These are phyloP conservation scores for Panus rudis DNA, from an alignment of 768 basidiomycete species.

Conservation along the genomic window DNA sequence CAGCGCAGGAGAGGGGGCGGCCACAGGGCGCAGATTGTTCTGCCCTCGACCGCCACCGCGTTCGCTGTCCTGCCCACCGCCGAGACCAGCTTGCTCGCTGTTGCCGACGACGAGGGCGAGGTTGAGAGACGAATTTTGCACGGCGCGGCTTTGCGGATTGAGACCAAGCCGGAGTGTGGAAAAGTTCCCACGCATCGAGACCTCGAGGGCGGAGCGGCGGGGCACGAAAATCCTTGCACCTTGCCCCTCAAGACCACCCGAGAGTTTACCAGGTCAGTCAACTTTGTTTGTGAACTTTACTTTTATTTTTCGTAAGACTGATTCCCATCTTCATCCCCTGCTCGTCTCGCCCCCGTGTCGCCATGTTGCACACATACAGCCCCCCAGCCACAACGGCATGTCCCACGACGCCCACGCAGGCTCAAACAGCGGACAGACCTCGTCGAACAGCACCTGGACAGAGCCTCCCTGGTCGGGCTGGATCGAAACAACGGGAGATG, in stretches of 20 bases:
- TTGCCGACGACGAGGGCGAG: background rate
- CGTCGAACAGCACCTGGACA: constrained; percentile 66
- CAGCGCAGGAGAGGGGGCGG: too few species aligned
- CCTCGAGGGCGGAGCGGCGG: constrained; percentile 4
- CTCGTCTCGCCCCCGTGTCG: constrained; percentile 11
- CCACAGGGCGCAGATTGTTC: too few species aligned
- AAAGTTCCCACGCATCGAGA: constrained; percentile 8
- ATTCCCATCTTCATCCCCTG: constrained; percentile 26
- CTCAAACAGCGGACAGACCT: too few species aligned
- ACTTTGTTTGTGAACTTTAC: constrained; percentile 65
- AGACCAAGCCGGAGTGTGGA: constrained; percentile 3
- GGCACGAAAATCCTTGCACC: constrained; percentile 11
- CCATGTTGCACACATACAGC: constrained; percentile 13
- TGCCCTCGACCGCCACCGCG: too few species aligned
- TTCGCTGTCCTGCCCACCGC: too few species aligned
- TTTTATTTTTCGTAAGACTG: constrained; percentile 35
- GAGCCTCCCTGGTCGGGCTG: constrained; percentile 92
- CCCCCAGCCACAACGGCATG: constrained; percentile 10
- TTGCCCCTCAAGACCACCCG: constrained; percentile 25
- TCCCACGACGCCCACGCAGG: constrained; percentile 23
- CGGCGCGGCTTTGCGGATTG: constrained; percentile 1
- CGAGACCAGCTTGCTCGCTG: background rate
- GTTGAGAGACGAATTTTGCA: background rate
- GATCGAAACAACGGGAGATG: constrained; percentile 93
- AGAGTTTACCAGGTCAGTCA: constrained; percentile 65